Base-by-base conservation (phyloP, 305 asterid genomes). In the Ilex paraguariensis region DNA sequence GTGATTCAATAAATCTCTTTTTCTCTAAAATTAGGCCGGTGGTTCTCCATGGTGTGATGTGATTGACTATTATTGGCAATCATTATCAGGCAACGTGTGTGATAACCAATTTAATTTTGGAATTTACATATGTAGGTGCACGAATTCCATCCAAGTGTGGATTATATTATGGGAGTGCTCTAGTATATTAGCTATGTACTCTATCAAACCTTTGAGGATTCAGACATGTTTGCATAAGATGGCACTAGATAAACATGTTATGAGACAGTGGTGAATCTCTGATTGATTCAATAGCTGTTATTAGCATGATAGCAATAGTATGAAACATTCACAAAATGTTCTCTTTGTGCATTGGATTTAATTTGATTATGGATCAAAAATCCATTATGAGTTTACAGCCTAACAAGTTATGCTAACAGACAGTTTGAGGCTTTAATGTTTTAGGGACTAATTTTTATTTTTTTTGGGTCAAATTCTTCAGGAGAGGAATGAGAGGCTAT, bases 401-500 rank as follows among this genome's bases (percentile, higher is more conserved):
- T 36, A 36, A 36, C 9, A 2, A 36, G 42, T 36, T 5, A 36
- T 36, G 42, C 9, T 36, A 36, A 8, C 42, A 2, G 42, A 8
- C 42, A 4, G 9, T 8, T 36, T 36, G 42, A 36, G 42, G 42
- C 9, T 8, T 36, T 36, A 36, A 8, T 36, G 9, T 36, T 8
- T 36, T 36, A 36, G 6, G 9, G 42, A 8, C 13, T 49, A 49
- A 49, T 49, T 49, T 7, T 12, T 49, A 7, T 11, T 49, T 21
- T 21, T 66, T 66, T 61, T 33, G 33, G 51, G 65, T 42, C 56
- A 32, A 13, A 68, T 61, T 72, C 49, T 70, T 56, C 91, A 91
- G 93, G 98, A 91, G 74, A 79, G 87, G 71, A 91, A 91, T 60
- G 95, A 87, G 70, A 85, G 88, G 81, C 79, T 91, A 17, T 91